Evolutionary conservation across 371 early-diverging fungal species (phyloP).

Genomic region (Syncephalastrum contaminatum): DNA sequence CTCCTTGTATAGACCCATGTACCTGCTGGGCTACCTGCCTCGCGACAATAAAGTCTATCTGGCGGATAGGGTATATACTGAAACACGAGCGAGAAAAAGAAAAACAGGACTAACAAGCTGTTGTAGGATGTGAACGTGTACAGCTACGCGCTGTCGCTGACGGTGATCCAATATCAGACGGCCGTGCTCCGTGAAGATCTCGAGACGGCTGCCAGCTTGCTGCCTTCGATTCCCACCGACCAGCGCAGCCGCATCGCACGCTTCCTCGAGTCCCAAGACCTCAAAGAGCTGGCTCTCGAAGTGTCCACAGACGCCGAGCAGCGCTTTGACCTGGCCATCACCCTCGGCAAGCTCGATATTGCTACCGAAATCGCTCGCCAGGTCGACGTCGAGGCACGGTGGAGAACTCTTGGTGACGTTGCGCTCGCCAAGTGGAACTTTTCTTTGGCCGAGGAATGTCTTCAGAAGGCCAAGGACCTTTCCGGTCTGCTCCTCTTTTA

Average conservation of each 20-base stretch:
- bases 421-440: slow-evolving; percentile 89
- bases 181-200: slow-evolving; percentile 92
- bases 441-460: slow-evolving; percentile 87
- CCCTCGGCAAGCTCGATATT: slow-evolving; percentile 77
- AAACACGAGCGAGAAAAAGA: neutral
- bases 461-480: slow-evolving; percentile 84
- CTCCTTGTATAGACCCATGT: slow-evolving; percentile 59
- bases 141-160: slow-evolving; percentile 89
- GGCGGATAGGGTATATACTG: slow-evolving; percentile 72
- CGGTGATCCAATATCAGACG: slow-evolving; percentile 95
- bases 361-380: slow-evolving; percentile 88
- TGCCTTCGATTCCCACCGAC: slow-evolving; percentile 83
- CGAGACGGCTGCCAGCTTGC: slow-evolving; percentile 72
- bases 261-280: slow-evolving; percentile 91
- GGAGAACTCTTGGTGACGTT: slow-evolving; percentile 89
- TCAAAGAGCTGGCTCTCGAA: slow-evolving; percentile 89
- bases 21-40: slow-evolving; percentile 92
- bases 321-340: slow-evolving; percentile 92
- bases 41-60: slow-evolving; percentile 93
- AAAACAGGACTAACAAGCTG: neutral
- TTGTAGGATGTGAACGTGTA: slow-evolving; percentile 80
- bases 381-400: slow-evolving; percentile 81
- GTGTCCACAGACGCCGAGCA: slow-evolving; percentile 94
- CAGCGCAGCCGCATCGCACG: slow-evolving; percentile 91
- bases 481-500: slow-evolving; percentile 88